phyloP scores from a whole-genome alignment of 2,329 filamentous ascomycete genomes.

The Epichloe hybrida region DNA sequence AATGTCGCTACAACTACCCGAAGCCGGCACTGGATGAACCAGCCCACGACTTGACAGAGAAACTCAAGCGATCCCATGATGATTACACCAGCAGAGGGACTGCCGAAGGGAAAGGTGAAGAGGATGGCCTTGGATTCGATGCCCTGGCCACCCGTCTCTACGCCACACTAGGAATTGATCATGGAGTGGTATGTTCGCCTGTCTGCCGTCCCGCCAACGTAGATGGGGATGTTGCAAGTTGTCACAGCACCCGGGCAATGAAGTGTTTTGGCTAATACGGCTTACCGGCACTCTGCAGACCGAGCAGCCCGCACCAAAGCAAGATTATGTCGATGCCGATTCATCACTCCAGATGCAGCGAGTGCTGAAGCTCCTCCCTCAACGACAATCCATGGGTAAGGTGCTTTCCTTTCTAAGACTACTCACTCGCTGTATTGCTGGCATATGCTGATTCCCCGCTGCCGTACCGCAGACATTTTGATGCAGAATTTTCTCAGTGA shows the following conservation, averaged over 20 bases:
- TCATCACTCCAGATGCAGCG: constrained; percentile 13
- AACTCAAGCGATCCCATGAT: constrained; percentile 2
- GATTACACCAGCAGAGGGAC: constrained; percentile 1
- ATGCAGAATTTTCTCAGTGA: constrained; percentile 16
- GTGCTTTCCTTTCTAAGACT: neutral
- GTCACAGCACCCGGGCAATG: too few relatives aligned
- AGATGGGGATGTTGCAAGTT: too few relatives aligned
- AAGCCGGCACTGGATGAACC: neutral
- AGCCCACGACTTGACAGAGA: constrained; percentile 2
- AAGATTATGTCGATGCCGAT: constrained; percentile 9
- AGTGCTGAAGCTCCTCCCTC: constrained; percentile 13
- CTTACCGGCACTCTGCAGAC: constrained; percentile 2
- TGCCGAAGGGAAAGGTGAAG: constrained; percentile 1
- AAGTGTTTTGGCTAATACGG: neutral
- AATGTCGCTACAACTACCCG: constrained; percentile 15
- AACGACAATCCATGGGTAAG: constrained; percentile 14
- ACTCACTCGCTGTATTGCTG: neutral
- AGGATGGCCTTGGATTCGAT: constrained; percentile 7
- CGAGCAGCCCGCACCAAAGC: constrained; percentile 7
- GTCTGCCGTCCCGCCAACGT: neutral
- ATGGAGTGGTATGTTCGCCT: constrained; percentile 3
- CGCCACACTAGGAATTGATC: constrained; percentile 11
- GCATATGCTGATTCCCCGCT: neutral
- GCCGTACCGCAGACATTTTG: constrained; percentile 12
- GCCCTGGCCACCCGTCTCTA: constrained; percentile 11